Evolutionary conservation across 2,329 filamentous ascomycete species (phyloP).

Genomic region (Colletotrichum gigasporum): DNA sequence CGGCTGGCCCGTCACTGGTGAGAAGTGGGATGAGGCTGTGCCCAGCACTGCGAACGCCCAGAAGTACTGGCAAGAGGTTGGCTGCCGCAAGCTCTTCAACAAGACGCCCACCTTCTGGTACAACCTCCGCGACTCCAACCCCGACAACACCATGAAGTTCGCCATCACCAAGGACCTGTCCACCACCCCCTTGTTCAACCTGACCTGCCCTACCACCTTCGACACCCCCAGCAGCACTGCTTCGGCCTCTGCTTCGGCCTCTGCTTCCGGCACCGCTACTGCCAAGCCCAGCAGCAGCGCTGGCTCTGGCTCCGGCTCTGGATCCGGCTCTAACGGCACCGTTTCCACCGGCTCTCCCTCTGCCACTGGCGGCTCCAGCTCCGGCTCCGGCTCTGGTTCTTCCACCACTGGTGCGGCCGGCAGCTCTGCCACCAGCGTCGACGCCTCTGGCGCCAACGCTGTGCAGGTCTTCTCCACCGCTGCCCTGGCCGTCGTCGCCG

Average conservation of each 20-base stretch:
- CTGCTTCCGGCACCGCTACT: slow-evolving; percentile 30
- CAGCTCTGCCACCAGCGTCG: slow-evolving; percentile 14
- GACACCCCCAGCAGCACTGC: slow-evolving; percentile 42
- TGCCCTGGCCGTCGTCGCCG: slow-evolving; percentile 31
- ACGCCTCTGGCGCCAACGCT: slow-evolving; percentile 12
- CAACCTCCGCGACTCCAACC: slow-evolving; percentile 68
- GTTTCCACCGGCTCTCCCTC: background rate
- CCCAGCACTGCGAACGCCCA: slow-evolving; percentile 67
- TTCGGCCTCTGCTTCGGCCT: slow-evolving; percentile 33
- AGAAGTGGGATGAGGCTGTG: slow-evolving; percentile 62
- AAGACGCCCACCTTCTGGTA: slow-evolving; percentile 70
- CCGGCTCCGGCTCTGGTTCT: slow-evolving; percentile 32
- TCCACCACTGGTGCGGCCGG: slow-evolving; percentile 3
- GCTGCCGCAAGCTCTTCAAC: slow-evolving; percentile 66
- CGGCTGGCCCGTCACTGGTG: slow-evolving; percentile 69
- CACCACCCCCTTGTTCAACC: slow-evolving; percentile 61
- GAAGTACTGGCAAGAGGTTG: slow-evolving; percentile 70
- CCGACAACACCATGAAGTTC: slow-evolving; percentile 67
- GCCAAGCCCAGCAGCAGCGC: slow-evolving; percentile 28
- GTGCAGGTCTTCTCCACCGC: slow-evolving; percentile 30
- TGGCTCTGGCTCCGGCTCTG: slow-evolving; percentile 34
- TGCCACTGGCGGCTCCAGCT: background rate
- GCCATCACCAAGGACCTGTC: slow-evolving; percentile 63
- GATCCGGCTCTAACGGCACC: slow-evolving; percentile 32
- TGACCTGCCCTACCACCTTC: slow-evolving; percentile 59